A percentile compares a stretch with the other conserved stretches of the same genome.
phyloP scores from a whole-genome alignment of 2,329 filamentous ascomycete species.

The Gaeumannomyces sp. region DNA sequence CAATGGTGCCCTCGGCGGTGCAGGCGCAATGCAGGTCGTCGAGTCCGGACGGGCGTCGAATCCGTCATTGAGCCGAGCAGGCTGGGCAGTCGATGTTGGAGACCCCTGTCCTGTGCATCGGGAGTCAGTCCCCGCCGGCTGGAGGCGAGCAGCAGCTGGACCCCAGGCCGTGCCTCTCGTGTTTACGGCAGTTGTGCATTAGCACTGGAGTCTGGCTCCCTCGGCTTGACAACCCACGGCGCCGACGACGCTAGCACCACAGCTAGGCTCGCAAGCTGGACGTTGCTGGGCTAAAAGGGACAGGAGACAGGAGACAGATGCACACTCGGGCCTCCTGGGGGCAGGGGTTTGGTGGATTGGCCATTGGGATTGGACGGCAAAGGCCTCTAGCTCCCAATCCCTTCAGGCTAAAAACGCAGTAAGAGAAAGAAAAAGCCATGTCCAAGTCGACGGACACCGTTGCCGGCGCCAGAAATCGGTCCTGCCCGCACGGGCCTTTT shows the following conservation, averaged over 20 bases:
- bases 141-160: neutral
- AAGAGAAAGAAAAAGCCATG: neutral
- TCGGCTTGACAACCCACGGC: too few relatives aligned
- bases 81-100: neutral
- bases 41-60: neutral
- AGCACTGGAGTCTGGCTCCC: neutral
- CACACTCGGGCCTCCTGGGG: neutral
- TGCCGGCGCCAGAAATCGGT: neutral
- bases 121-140: too few relatives aligned
- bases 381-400: neutral
- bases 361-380: neutral
- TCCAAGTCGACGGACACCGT: neutral
- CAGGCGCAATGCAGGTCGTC: neutral
- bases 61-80: neutral
- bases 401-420: neutral
- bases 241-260: too few relatives aligned
- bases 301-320: neutral
- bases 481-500: neutral
- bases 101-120: neutral
- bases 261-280: neutral
- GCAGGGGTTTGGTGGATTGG: neutral
- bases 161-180: neutral
- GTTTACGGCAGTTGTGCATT: neutral
- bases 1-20: constrained; percentile 1
- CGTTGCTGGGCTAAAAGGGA: neutral